Evolutionary conservation across 78 protist genomes (phyloP), one percentile per base, ranked within the genome.

Genomic region (Mastigamoeba balamuthi): DNA sequence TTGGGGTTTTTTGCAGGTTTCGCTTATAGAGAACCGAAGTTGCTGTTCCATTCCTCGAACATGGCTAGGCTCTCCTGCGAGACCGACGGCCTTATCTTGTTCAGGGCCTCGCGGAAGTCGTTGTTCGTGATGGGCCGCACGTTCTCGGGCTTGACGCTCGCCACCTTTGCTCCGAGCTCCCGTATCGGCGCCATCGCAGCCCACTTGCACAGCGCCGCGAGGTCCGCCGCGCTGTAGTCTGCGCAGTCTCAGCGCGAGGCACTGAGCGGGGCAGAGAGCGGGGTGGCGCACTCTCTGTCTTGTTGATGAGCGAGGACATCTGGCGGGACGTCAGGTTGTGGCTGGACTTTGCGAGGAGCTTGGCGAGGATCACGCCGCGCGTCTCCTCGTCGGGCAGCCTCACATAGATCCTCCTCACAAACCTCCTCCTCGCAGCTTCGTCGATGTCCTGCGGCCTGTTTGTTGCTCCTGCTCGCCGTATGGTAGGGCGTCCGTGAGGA

Each of bases 371-470:
- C 35, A 29, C 25, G n/a, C 6, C 4, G 29, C 97, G 83, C 6
- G 94, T 88, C 9, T 5, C 72, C 5, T 37, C 36, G 35, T 84
- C 90, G 0, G 98, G 97, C 1, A 95, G 85, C 0, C 94, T 87
- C 29, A 95, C 84, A 66, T 84, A 90, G 29, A 95, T 68, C 33
- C 97, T 30, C 66, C 77, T 88, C 35, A 65, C 58, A 4, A 95
- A 28, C 6, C 98, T 68, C 10, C 98, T 29, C 1, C 81, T 36
- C 8, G 88, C 98, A 0, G 98, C 98, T 66, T 95, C 97, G 66
- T 95, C 98, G 35, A 94, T 63, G 48, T 94, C 96, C 37, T 91
- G 87, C 3, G 98, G 98, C 66, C 96, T 28, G 41, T 94, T 94
- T 0, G 97, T 94, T 2, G 98, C 98, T 5, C 70, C 70, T 66